Base-by-base conservation (phyloP, 2,329 filamentous ascomycete species). In the Cordyceps fumosorosea region DNA sequence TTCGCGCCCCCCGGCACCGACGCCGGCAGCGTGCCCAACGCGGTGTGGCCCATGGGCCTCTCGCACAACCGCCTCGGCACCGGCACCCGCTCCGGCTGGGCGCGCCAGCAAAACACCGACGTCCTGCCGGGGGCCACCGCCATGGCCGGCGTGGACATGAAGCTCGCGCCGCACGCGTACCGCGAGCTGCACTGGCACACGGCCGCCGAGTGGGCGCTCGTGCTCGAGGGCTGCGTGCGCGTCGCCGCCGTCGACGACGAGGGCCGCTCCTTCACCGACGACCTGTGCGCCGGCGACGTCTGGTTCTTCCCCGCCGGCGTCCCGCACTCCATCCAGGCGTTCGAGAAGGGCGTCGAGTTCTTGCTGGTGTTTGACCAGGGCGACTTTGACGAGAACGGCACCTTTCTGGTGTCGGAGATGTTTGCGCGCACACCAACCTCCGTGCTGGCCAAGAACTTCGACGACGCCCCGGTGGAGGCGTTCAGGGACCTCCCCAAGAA, bases 161-260 rank as follows among this genome's bases (percentile, higher is more conserved):
- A 81, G 47, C 75, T 86, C 1, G 78, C 77, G n/a, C 77, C 81
- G 0, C 73, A 81, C 29, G 83, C 80, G 0, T 87, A 87, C 64
- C 80, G 86, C 22, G 85, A 88, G 69, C 73, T 88, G 24, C 86
- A 89, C 66, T 89, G 82, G 83, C 83, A 86, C 65, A 82, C 78
- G 44, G 77, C 80, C 45, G 78, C 74, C 54, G 75, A 84, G 66
- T 84, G 81, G 81, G 75, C 79, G 0, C 72, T 83, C 5, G 73
- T 86, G 12, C 73, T 84, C 18, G 82, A 83, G 62, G 83, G 83
- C 0, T 78, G 76, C 47, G 80, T 81, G 2, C 76, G 80, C 5
- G 72, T 86, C 1, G 73, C 77, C 7, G 78, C 82, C 1, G 75
- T 86, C 48, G 78, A 85, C 64, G 76, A 81, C 48, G 76, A 81